Base-by-base conservation (phyloP, 805 yeast species). In the Zygosaccharomyces siamensis region DNA sequence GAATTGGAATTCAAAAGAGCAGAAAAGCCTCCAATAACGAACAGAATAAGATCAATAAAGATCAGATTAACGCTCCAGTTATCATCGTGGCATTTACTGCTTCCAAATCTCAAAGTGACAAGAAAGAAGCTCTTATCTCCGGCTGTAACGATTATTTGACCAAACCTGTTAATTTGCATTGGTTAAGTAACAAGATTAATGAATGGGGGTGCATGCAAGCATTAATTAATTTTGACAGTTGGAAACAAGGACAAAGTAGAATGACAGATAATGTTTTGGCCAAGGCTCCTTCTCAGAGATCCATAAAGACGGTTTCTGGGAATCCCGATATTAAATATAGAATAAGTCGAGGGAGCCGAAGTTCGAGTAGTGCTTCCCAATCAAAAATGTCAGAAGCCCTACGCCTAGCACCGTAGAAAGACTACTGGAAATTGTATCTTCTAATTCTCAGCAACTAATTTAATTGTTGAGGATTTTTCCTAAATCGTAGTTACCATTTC, bases 191-290 rank as follows among this genome's bases (percentile, higher is more conserved):
- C 62, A 93, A 93, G 68, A 86, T 93, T 45, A 85, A 89, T 0
- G 97, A 92, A 67, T 93, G 98, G 98, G 98, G 99, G 0, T 92
- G 98, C 67, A 92, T 92, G 98, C 99, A 92, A 69, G 97, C 97
- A 0, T 71, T 92, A 43, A 90, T 92, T 64, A 95, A 92, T 68
- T 92, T 86, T 66, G 97, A 93, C 64, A 92, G 95, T 33, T 93
- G 97, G 95, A 81, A 78, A 56, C 72, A 72, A 33, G 74, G 74
- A 7, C 72, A 70, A 47, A 63, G 67, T 36, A 67, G 72, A 59
- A 68, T 69, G 72, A 68, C 74, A 0, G 71, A 69, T 39, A 68
- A 56, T 37, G 58, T 59, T 8, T 27, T 54, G 24, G 45, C 45
- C 14, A 53, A 56, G 32, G 55, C 55, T 7, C 44, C 44, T 14